Percentiles rank a stretch among this genome's conserved stretches.
These are phyloP conservation scores for Rhodotorula sp. DNA, from an alignment of 1,284 basidiomycete genomes.

Conservation along the genomic window DNA sequence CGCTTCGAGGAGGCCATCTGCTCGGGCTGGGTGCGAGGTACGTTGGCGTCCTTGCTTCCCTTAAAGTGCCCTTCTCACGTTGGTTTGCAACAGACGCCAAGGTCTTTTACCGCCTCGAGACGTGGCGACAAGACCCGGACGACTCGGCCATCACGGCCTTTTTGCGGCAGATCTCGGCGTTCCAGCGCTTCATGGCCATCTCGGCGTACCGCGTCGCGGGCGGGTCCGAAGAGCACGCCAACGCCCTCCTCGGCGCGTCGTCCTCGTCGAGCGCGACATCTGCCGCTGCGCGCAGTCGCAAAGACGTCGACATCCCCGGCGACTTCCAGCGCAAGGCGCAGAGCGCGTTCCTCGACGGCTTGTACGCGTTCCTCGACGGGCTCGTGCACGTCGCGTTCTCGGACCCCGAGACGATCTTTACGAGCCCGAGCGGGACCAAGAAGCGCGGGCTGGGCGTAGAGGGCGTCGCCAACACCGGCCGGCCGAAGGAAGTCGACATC, in stretches of 20 bases:
- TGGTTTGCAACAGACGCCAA: slow-evolving; percentile 67
- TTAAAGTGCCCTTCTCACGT: not conserved
- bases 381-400: slow-evolving; percentile 79
- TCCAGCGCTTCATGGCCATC: slow-evolving; percentile 79
- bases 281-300: not conserved
- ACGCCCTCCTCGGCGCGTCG: slow-evolving; percentile 25
- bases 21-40: slow-evolving; percentile 79
- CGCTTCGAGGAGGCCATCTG: slow-evolving; percentile 81
- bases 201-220: slow-evolving; percentile 80
- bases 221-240: slow-evolving; percentile 61
- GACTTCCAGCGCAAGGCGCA: slow-evolving; percentile 66
- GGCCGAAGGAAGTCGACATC: slow-evolving; percentile 47
- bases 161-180: slow-evolving; percentile 73
- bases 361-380: slow-evolving; percentile 88
- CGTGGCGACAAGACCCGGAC: slow-evolving; percentile 68
- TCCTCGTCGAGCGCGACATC: not conserved
- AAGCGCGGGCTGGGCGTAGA: slow-evolving; percentile 24
- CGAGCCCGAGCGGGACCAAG: slow-evolving; percentile 1
- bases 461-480: slow-evolving; percentile 38
- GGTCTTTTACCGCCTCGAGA: slow-evolving; percentile 80
- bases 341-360: slow-evolving; percentile 80
- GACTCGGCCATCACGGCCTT: slow-evolving; percentile 56
- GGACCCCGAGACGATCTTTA: slow-evolving; percentile 52
- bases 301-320: slow-evolving; percentile 43
- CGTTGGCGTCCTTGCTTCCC: slow-evolving; percentile 35